Base-by-base conservation (phyloP, 495 filamentous ascomycete genomes). In the Daldinia bambusicola region DNA sequence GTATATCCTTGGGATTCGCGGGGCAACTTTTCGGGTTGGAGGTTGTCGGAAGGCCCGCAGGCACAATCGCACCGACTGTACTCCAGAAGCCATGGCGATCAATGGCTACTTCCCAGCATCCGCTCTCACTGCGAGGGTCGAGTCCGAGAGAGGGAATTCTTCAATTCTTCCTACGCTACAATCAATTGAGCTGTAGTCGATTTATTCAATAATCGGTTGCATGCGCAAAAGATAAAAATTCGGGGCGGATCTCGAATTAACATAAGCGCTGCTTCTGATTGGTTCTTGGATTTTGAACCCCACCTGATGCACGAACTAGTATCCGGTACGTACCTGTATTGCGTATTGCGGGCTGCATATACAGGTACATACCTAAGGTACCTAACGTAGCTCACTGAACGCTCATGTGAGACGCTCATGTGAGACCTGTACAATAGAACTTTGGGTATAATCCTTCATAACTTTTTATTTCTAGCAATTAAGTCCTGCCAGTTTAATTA, bases 21-120 rank as follows among this genome's bases (percentile, higher is more conserved):
- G 43, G 43, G 43, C 43, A 58, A 69, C 66, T 43, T 31, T 74
- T 30, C 57, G 74, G 41, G 37, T 38, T 37, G 74, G 68, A 38
- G 71, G 57, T 64, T 76, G 77, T 53, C 76, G 76, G 70, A 79
- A 75, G 65, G 77, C 78, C 72, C 81, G 80, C 60, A 82, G 76
- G 53, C 81, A 80, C 34, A 85, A 74, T 71, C 84, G 83, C 69
- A 86, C 75, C 30, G 82, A 70, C 72, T 80, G 83, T 68, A 82
- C 75, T 69, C 82, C 77, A 70, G 84, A 82, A 72, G 84, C 83
- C 84, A 87, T 87, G 48, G 40, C 45, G 34, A 56, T 68, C 32
- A 59, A 63, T 70, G 66, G 67, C 56, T 69, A 59, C 8, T 16
- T 34, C 14, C 30, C 61, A 41, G 40, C 61, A 72, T 65, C 50